Conservation (phyloP, 106 monocot species). For the Phalaenopsis equestris region DNA sequence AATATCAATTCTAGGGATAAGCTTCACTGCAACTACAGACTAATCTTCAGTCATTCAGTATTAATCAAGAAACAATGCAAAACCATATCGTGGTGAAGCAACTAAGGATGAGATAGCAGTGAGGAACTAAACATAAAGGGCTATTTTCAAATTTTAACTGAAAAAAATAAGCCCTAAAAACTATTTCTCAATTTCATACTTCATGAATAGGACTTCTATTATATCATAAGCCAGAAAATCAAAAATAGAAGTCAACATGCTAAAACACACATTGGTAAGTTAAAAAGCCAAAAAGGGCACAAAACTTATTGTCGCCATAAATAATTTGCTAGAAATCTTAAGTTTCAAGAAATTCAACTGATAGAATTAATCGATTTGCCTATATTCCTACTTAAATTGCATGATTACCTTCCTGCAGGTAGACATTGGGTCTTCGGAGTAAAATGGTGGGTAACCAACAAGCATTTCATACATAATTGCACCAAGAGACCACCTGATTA, state of each 20-base stretch:
- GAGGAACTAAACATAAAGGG: background rate
- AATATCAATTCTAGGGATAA: background rate
- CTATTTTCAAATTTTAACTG: background rate
- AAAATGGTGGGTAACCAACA: slow-evolving; percentile 23
- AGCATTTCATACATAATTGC: slow-evolving; percentile 24
- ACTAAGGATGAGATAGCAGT: background rate
- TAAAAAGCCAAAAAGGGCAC: background rate
- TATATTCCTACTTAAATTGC: background rate
- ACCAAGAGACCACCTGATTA: slow-evolving; percentile 19
- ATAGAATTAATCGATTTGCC: background rate
- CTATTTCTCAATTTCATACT: background rate
- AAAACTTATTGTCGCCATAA: background rate
- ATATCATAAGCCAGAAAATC: background rate
- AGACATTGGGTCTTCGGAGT: slow-evolving; percentile 18
- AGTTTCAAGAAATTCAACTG: background rate
- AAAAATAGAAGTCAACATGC: background rate
- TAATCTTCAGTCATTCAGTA: background rate
- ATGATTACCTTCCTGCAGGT: slow-evolving; percentile 14
- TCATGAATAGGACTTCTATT: background rate
- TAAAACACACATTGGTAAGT: background rate
- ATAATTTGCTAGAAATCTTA: background rate
- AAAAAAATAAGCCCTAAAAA: background rate
- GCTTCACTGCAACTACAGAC: background rate
- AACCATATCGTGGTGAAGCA: background rate
- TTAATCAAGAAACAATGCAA: background rate